A percentile compares a stretch with the other conserved stretches of the same genome.
These are phyloP conservation scores for Abrus pulchellus DNA, from an alignment of 306 rosid genomes.

Conservation along the genomic window DNA sequence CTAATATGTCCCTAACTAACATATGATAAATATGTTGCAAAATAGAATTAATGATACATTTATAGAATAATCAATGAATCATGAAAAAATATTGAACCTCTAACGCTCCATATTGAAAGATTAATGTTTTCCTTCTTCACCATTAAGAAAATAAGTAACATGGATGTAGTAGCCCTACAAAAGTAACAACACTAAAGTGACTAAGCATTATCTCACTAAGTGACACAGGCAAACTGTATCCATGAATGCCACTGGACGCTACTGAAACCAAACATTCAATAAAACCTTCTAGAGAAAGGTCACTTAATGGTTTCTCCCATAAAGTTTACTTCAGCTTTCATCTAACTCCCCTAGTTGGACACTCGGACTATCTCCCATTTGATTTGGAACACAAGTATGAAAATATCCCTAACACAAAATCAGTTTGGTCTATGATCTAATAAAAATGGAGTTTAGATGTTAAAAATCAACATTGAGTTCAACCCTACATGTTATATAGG, in stretches of 20 bases:
- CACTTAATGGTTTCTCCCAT: neutral
- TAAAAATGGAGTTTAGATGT: conserved; percentile 5
- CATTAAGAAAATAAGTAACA: neutral
- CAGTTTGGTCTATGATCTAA: neutral
- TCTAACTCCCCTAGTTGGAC: neutral
- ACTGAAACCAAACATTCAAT: neutral
- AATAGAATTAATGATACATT: neutral
- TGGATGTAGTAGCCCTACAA: neutral
- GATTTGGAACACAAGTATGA: neutral
- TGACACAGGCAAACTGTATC: neutral
- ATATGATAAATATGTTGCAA: neutral
- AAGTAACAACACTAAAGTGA: neutral
- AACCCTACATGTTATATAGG: neutral
- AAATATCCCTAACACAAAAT: neutral
- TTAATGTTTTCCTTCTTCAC: no score
- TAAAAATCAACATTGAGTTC: conserved; percentile 26
- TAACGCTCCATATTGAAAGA: conserved; percentile 13
- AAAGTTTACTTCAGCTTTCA: neutral
- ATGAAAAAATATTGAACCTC: conserved; percentile 20
- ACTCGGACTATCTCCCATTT: neutral
- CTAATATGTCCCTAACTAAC: no score
- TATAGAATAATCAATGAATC: neutral
- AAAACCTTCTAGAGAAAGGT: neutral
- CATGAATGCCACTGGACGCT: neutral
- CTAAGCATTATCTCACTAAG: neutral